Percentiles rank a stretch among this genome's conserved stretches.
These are phyloP conservation scores for Ophiocordyceps camponoti-leonardi DNA, from an alignment of 2,329 filamentous ascomycete species.

Conservation along the genomic window DNA sequence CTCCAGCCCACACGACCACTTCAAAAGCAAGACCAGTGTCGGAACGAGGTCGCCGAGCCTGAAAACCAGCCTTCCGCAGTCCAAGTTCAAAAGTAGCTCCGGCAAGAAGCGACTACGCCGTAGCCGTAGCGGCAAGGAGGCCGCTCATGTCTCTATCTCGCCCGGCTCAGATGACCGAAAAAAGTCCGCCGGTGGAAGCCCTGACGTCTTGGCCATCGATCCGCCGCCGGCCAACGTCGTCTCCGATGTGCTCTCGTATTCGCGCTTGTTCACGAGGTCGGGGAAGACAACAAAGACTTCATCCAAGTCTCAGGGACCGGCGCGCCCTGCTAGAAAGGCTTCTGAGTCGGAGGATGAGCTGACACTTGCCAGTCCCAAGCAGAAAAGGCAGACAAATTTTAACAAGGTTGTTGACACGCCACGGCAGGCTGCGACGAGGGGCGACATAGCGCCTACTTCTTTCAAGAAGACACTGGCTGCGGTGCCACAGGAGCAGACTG, in stretches of 20 bases:
- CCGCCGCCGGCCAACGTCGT: conserved; percentile 7
- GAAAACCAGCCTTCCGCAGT: too few species aligned
- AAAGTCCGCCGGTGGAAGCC: conserved; percentile 5
- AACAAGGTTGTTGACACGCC: conserved; percentile 1
- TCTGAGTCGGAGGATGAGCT: conserved; percentile 16
- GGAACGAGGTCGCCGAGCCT: background rate
- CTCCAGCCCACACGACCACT: background rate
- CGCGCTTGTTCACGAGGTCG: conserved; percentile 1
- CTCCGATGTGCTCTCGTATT: conserved; percentile 7
- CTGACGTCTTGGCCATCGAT: conserved; percentile 8
- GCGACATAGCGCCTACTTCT: conserved; percentile 11
- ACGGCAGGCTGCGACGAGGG: conserved; percentile 4
- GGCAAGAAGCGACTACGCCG: background rate
- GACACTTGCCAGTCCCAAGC: conserved; percentile 3
- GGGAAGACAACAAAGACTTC: conserved; percentile 1
- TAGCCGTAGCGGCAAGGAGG: background rate
- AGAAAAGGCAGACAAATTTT: conserved; percentile 5
- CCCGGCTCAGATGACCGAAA: background rate
- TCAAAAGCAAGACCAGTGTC: background rate
- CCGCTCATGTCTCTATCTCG: background rate
- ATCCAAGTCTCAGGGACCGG: conserved; percentile 5
- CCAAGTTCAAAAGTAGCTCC: background rate
- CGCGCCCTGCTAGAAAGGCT: conserved; percentile 1
- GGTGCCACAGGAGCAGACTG: background rate
- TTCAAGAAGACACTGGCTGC: conserved; percentile 1